Conservation (phyloP, 2,329 filamentous ascomycete genomes). For the Truncatella angustata region DNA sequence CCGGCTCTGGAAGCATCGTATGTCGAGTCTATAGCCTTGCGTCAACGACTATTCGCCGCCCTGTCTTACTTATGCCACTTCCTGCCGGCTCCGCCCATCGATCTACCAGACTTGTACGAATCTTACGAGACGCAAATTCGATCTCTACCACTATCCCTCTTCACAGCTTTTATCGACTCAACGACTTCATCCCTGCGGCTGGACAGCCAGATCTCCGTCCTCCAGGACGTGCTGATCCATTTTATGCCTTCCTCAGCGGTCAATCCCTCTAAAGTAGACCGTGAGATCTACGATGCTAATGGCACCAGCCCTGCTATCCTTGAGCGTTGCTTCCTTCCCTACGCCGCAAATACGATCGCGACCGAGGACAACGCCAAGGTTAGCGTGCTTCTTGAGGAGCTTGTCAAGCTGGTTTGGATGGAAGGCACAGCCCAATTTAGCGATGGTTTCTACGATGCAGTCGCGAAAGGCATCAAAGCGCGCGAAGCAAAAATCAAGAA, state of each 20-base stretch:
- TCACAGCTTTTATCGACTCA: conserved; percentile 49
- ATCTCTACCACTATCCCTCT: conserved; percentile 56
- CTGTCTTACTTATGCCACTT: conserved; percentile 47
- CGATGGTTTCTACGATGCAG: conserved; percentile 35
- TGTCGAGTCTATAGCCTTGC: conserved; percentile 57
- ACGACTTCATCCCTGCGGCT: conserved; percentile 35
- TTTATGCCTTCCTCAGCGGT: conserved; percentile 42
- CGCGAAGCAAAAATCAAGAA: conserved; percentile 45
- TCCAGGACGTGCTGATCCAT: conserved; percentile 42
- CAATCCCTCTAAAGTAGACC: conserved; percentile 39
- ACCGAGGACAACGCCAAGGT: conserved; percentile 71
- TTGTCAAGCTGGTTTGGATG: conserved; percentile 54
- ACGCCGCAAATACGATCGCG: conserved; percentile 59
- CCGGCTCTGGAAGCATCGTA: conserved; percentile 37
- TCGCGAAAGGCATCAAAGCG: conserved; percentile 46
- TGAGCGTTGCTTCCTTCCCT: conserved; percentile 61
- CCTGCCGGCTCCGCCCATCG: conserved; percentile 38
- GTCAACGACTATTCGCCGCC: conserved; percentile 62
- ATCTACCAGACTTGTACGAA: conserved; percentile 56
- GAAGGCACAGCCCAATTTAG: conserved; percentile 34
- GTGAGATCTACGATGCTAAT: conserved; percentile 33
- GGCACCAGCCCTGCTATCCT: conserved; percentile 45
- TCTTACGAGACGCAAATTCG: conserved; percentile 56
- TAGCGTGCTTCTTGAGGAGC: conserved; percentile 64
- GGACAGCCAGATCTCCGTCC: conserved; percentile 41